phyloP scores from a whole-genome alignment of 2,329 filamentous ascomycete species.

The Drechslerella coelobrocha region DNA sequence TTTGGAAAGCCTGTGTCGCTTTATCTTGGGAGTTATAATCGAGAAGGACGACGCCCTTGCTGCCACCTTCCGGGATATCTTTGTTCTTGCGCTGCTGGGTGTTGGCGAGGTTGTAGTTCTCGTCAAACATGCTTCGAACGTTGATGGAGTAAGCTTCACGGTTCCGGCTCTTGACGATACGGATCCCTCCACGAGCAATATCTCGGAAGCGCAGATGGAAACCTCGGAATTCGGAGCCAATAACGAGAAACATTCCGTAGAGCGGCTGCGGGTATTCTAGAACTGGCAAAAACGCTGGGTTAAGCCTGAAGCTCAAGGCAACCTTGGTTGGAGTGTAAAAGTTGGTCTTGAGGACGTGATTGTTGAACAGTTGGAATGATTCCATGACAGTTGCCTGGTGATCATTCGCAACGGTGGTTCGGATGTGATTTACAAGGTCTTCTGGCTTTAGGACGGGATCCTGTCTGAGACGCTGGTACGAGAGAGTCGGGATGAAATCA shows the following conservation, averaged over 20 bases:
- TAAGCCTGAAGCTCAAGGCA: conserved; percentile 91
- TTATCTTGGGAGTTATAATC: conserved; percentile 95
- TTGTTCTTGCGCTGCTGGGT: conserved; percentile 99
- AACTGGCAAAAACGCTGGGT: conserved; percentile 84
- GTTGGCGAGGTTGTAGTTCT: conserved; percentile 98
- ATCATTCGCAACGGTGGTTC: conserved; percentile 83
- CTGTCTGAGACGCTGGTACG: conserved; percentile 70
- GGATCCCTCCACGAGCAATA: conserved; percentile 94
- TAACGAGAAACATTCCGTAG: conserved; percentile 98
- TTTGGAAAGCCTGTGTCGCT: conserved; percentile 90
- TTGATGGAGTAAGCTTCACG: conserved; percentile 97
- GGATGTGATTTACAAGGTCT: conserved; percentile 76
- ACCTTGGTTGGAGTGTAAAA: conserved; percentile 98
- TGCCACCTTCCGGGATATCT: conserved; percentile 97
- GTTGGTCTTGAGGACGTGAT: conserved; percentile 92
- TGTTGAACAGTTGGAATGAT: conserved; percentile 95
- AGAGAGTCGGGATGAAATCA: conserved; percentile 74
- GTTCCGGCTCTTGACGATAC: conserved; percentile 97
- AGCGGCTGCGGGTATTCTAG: conserved; percentile 92
- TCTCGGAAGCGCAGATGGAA: conserved; percentile 97
- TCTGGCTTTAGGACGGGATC: conserved; percentile 78
- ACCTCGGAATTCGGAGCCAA: conserved; percentile 92
- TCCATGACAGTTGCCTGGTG: conserved; percentile 98
- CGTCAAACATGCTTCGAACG: conserved; percentile 92
- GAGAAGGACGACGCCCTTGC: conserved; percentile 95